A percentile compares a stretch with the other conserved stretches of the same genome.
phyloP scores from a whole-genome alignment of 108 stramenopile species.

The Fragilariopsis cylindrus region DNA sequence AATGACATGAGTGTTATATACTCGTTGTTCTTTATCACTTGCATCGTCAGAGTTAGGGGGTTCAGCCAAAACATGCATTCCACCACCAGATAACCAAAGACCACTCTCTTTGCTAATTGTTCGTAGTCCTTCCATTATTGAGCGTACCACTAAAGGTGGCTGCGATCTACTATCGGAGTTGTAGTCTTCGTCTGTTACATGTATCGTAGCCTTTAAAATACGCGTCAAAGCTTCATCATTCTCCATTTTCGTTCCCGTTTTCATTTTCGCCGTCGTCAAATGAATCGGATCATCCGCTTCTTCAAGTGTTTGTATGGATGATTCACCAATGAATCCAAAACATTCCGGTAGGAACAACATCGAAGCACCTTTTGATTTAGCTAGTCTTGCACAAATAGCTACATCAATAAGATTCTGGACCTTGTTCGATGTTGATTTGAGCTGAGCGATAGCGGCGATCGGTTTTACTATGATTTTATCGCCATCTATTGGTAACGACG shows the following conservation, averaged over 20 bases:
- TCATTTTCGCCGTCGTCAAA: background rate
- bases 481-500: background rate
- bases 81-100: conserved; percentile 85
- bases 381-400: conserved; percentile 71
- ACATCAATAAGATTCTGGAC: conserved; percentile 60
- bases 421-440: conserved; percentile 76
- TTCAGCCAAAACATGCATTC: conserved; percentile 62
- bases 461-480: conserved; percentile 6
- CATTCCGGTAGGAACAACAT: conserved; percentile 89
- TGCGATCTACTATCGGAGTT: background rate
- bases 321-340: conserved; percentile 82
- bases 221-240: conserved; percentile 10
- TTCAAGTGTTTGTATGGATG: conserved; percentile 58
- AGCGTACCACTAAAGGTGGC: conserved; percentile 13
- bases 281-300: conserved; percentile 61
- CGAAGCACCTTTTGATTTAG: conserved; percentile 46
- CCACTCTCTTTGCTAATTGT: conserved; percentile 61
- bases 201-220: background rate
- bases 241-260: background rate
- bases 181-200: background rate
- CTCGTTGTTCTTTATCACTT: conserved; percentile 33
- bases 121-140: conserved; percentile 66
- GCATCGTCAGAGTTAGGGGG: conserved; percentile 26
- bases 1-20: conserved; percentile 96
- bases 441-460: conserved; percentile 72